Base-by-base conservation (phyloP, 257 asterid species). In the Nicotiana sylvestris region DNA sequence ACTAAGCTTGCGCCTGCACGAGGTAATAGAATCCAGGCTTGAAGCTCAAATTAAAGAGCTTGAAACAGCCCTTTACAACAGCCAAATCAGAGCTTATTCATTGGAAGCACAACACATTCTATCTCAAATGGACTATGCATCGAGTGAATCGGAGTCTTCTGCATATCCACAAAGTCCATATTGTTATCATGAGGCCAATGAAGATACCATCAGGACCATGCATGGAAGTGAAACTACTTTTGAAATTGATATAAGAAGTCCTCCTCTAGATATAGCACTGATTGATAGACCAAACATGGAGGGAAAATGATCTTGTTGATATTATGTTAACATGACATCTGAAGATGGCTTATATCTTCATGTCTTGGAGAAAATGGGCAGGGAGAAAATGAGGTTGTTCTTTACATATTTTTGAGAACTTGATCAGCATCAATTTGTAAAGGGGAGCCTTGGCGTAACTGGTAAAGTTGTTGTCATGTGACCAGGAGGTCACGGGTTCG, bases 1-100 rank as follows among this genome's bases (percentile, higher is more conserved):
- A 85, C 88, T 93, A 85, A 90, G 88, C 77, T 81, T 87, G 70
- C 86, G 91, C 29, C 91, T 92, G 74, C 97, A 93, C 11, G 90
- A 92, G 88, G 57, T 92, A 83, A 87, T 87, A 64, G 93, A 93
- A 84, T 86, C 92, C 5, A 86, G 89, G 82, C 94, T 92, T 15
- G 88, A 91, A 85, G 88, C 65, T 13, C 92, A 88, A 70, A 82
- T 93, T 18, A 84, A 81, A 87, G 97, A 91, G 87, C 91, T 93
- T 25, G 94, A 92, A 78, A 84, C 56, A 66, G 93, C 91, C 56
- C 88, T 92, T 69, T 61, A 16, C n/a, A 65, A 70, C 81, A 86
- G 83, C 49, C 88, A 66, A 77, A 86, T 68, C 62, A 49, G 79
- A 70, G 85, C 64, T 80, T 83, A n/a, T 77, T 49, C 77, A 39